A percentile compares a stretch with the other conserved stretches of the same genome.
Conservation (phyloP, 768 basidiomycete species). For the Boletus bicolor region DNA sequence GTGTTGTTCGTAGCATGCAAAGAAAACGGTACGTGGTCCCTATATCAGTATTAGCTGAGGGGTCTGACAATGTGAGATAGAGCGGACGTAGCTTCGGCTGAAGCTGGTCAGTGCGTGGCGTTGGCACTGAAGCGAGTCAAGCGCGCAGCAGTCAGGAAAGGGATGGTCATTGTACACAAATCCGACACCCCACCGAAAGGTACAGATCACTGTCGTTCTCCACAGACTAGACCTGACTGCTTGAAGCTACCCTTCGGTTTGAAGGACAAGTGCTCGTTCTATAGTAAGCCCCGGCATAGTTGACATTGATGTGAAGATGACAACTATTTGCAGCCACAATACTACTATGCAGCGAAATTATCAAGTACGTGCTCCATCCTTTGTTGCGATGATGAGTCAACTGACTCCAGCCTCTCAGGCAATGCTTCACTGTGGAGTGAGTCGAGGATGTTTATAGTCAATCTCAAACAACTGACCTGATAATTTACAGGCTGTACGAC, state of each 20-base stretch:
- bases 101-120: constrained; percentile 95
- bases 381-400: not conserved
- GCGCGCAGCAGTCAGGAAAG: constrained; percentile 80
- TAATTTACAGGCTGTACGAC: constrained; percentile 69
- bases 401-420: constrained; percentile 42
- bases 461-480: constrained; percentile 1
- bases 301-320: not conserved
- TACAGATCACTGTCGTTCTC: constrained; percentile 25
- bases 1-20: constrained; percentile 88
- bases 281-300: constrained; percentile 55
- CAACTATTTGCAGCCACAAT: constrained; percentile 59
- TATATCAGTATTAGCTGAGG: not conserved
- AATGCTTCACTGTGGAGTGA: constrained; percentile 89
- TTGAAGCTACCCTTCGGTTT: constrained; percentile 72
- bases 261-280: constrained; percentile 93
- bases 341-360: constrained; percentile 92
- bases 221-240: not conserved
- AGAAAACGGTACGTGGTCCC: constrained; percentile 67
- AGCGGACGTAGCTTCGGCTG: constrained; percentile 76
- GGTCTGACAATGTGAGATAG: constrained; percentile 35
- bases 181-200: constrained; percentile 76
- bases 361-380: constrained; percentile 51
- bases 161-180: constrained; percentile 88
- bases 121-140: constrained; percentile 89
- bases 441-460: constrained; percentile 19